Base-by-base conservation (phyloP, 2,329 filamentous ascomycete genomes). In the Alternaria sp. region DNA sequence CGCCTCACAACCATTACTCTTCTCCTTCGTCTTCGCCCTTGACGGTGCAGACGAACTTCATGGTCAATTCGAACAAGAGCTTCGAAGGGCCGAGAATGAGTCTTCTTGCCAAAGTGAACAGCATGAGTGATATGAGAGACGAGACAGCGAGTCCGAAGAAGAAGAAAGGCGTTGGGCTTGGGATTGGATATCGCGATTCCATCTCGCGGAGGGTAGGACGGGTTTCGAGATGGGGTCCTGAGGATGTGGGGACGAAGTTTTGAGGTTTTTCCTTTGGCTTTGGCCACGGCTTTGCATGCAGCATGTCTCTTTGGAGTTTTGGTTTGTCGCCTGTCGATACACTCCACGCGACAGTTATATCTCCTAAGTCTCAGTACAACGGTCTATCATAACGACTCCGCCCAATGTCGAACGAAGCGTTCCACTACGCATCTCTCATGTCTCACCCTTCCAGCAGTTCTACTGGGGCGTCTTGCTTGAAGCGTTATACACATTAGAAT, bases 31-130 rank as follows among this genome's bases (percentile, higher is more conserved):
- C 36, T 25, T 26, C 52, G 4, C 71, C 74, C 1, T 62, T 74
- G 45, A 67, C 67, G 3, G 66, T 73, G 25, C 71, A 69, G 51
- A 62, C 69, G 23, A 72, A 65, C 26, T 67, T 67, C 19, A 65
- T 50, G 36, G 54, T 64, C 36, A 61, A 65, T 8, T 58, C 63
- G 21, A 68, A 59, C 17, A 45, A 64, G 13, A 66, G 67, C 7
- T 69, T 76, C 6, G 69, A 72, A 4, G 70, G 72, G 1, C 72
- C 69, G 1, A 55, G 55, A 8, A 64, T 56, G 55, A 69, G 69
- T 11, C 49, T 63, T 19, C 52, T 68, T 1, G 67, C 59, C 4
- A 66, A 61, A 10, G 28, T 62, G 7, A 44, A 70, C 6, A 65
- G 54, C 17, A 47, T 62, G 9, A 52, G 55, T 3, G 64, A 72